phyloP scores from a whole-genome alignment of 179 eudicot species.

The Silene coronaria region DNA sequence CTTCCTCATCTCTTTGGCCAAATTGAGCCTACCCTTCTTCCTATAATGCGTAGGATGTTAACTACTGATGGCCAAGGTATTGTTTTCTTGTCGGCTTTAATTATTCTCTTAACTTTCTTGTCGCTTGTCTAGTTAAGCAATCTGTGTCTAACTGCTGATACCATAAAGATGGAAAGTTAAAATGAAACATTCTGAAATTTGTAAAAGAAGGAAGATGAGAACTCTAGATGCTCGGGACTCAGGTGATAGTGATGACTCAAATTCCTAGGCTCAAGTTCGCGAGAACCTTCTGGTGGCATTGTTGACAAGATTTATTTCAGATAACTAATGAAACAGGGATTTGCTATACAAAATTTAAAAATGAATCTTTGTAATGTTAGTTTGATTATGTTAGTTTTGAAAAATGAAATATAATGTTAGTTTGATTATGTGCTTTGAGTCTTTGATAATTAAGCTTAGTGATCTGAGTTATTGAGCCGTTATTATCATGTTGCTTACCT shows the following conservation, averaged over 20 bases:
- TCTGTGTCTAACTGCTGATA: neutral
- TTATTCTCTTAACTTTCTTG: neutral
- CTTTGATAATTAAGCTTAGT: neutral
- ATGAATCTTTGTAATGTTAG: too few relatives aligned
- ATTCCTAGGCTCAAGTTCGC: neutral
- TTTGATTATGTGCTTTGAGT: neutral
- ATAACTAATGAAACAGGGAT: too few relatives aligned
- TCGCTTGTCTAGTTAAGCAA: neutral
- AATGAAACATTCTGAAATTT: neutral
- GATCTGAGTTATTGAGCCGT: neutral
- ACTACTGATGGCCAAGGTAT: conserved; percentile 99
- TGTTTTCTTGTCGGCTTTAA: neutral
- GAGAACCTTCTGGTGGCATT: neutral
- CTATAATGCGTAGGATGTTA: conserved; percentile 94
- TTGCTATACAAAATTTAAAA: too few relatives aligned
- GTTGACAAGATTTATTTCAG: too few relatives aligned
- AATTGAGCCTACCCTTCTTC: conserved; percentile 87
- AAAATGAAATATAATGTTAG: neutral
- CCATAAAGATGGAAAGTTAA: neutral
- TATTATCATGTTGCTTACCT: neutral
- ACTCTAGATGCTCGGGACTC: neutral
- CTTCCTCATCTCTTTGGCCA: conserved; percentile 80
- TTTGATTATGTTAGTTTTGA: too few relatives aligned
- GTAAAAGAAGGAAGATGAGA: neutral
- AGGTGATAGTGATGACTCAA: neutral